phyloP scores from a whole-genome alignment of 305 asterid species.

The Nicotiana rustica region DNA sequence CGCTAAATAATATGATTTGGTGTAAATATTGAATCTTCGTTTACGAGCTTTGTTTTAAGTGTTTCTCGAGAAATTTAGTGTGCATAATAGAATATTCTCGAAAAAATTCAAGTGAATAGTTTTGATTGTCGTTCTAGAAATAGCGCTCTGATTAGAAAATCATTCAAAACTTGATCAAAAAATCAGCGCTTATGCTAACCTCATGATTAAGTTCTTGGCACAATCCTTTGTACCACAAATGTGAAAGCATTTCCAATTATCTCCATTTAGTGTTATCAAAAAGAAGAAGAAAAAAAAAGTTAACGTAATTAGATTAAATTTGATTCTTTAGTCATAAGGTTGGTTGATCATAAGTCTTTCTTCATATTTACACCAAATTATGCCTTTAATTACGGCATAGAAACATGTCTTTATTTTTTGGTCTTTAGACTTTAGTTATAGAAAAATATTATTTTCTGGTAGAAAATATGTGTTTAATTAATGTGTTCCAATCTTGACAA shows the following conservation, averaged over 20 bases:
- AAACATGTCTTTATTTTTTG: conserved; percentile 33
- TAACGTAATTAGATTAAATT: neutral
- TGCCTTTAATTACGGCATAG: conserved; percentile 29
- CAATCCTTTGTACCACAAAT: neutral
- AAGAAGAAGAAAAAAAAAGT: too few relatives aligned
- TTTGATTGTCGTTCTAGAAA: too few relatives aligned
- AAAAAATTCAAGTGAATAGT: too few relatives aligned
- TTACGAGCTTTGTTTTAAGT: neutral
- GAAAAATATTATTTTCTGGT: neutral
- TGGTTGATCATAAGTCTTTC: conserved; percentile 24
- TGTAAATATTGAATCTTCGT: too few relatives aligned
- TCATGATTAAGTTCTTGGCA: too few relatives aligned
- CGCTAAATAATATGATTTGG: neutral
- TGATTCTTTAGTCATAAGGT: conserved; percentile 22
- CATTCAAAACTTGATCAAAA: too few relatives aligned
- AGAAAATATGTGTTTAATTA: neutral
- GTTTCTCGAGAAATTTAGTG: neutral
- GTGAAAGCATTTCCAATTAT: neutral
- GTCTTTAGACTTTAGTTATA: conserved; percentile 33
- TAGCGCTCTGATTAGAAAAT: too few relatives aligned
- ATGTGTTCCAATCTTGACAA: conserved; percentile 39
- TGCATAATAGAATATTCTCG: too few relatives aligned
- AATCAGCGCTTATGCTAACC: neutral
- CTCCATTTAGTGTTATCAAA: neutral
- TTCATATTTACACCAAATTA: conserved; percentile 33